These are phyloP conservation scores for Calonectria leucothoes DNA, from an alignment of 2,329 filamentous ascomycete species.

Conservation along the genomic window DNA sequence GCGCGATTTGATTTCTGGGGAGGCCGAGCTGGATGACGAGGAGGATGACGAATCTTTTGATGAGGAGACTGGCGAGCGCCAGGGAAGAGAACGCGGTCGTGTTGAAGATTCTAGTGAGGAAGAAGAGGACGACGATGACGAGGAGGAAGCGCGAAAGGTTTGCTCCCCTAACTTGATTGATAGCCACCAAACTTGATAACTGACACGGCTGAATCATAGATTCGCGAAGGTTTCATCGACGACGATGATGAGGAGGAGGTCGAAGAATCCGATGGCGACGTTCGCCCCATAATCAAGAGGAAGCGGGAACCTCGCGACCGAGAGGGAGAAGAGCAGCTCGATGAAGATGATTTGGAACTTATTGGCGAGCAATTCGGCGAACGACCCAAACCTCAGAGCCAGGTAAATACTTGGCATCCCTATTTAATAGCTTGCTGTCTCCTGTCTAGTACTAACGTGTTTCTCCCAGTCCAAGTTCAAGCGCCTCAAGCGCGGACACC, in stretches of 20 bases:
- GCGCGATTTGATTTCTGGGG: constrained; percentile 83
- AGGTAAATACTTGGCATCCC: constrained; percentile 66
- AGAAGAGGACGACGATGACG: constrained; percentile 91
- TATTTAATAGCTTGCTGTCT: neutral
- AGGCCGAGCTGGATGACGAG: constrained; percentile 87
- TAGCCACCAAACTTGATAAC: neutral
- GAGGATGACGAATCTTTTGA: constrained; percentile 88
- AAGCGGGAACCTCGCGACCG: constrained; percentile 83
- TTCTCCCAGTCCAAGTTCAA: constrained; percentile 87
- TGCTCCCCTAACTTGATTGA: constrained; percentile 36
- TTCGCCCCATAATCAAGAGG: constrained; percentile 69
- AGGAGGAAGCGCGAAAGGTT: constrained; percentile 84
- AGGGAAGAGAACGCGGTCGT: constrained; percentile 48
- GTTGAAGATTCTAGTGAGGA: constrained; percentile 91
- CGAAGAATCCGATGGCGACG: constrained; percentile 65
- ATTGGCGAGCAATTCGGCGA: constrained; percentile 85
- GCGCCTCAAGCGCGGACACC: constrained; percentile 91
- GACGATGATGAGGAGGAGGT: constrained; percentile 86
- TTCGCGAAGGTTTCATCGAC: constrained; percentile 95
- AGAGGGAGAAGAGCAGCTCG: constrained; percentile 87
- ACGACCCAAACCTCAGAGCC: constrained; percentile 69
- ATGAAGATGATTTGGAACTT: constrained; percentile 95
- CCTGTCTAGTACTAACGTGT: constrained; percentile 2
- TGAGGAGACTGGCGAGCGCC: constrained; percentile 76
- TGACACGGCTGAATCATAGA: constrained; percentile 59